phyloP scores from a whole-genome alignment of 2,329 filamentous ascomycete species.

The Colletotrichum graminicola region DNA sequence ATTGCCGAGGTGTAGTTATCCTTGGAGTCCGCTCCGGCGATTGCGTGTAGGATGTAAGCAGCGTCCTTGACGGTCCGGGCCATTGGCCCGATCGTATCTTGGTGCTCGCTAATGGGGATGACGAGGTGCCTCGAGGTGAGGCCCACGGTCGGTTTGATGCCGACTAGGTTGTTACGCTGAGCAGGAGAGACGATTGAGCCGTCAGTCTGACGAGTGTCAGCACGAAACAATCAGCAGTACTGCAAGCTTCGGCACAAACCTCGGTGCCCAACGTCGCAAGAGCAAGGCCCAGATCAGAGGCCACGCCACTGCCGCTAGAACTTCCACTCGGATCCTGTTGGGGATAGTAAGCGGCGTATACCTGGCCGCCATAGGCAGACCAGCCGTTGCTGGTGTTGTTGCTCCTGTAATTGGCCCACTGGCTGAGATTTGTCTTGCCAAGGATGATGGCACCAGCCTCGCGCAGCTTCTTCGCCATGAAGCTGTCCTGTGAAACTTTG shows the following conservation, averaged over 20 bases:
- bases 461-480: constrained; percentile 68
- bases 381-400: constrained; percentile 71
- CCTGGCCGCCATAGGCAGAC: constrained; percentile 73
- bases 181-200: constrained; percentile 72
- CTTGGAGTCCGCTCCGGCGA: constrained; percentile 68
- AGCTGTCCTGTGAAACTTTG: constrained; percentile 67
- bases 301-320: constrained; percentile 72
- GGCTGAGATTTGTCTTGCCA: constrained; percentile 72
- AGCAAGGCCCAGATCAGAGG: constrained; percentile 69
- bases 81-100: constrained; percentile 74
- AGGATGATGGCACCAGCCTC: constrained; percentile 71
- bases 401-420: constrained; percentile 74
- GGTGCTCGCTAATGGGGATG: constrained; percentile 72
- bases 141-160: constrained; percentile 76
- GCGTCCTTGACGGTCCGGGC: constrained; percentile 74
- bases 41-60: constrained; percentile 69
- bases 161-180: constrained; percentile 69
- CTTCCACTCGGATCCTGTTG: constrained; percentile 72
- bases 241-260: constrained; percentile 56
- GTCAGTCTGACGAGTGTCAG: constrained; percentile 58
- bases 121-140: constrained; percentile 72
- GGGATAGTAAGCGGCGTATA: constrained; percentile 69
- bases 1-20: constrained; percentile 74
- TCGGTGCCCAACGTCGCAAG: constrained; percentile 71
- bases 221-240: not conserved